phyloP scores from a whole-genome alignment of 2,329 filamentous ascomycete genomes.

The Fusarium sublunatum region DNA sequence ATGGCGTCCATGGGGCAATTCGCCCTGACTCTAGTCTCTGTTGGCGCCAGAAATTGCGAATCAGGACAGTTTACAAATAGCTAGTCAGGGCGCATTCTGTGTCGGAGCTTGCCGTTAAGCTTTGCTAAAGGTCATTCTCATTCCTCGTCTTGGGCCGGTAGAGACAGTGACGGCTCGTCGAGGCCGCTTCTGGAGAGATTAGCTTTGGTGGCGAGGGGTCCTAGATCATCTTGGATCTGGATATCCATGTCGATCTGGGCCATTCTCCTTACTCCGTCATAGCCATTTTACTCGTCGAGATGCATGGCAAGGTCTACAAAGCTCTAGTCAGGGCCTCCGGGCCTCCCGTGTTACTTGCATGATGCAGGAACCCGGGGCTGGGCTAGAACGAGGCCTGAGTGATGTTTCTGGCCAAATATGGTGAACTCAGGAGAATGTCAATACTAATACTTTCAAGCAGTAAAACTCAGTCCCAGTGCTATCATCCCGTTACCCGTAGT shows the following conservation, averaged over 20 bases:
- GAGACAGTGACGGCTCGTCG: background rate
- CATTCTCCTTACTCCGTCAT: background rate
- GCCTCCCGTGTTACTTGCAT: background rate
- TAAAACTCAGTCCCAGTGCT: too few relatives aligned
- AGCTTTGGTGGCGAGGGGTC: conserved; percentile 11
- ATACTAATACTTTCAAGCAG: background rate
- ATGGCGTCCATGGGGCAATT: conserved; percentile 10
- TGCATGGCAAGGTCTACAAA: background rate
- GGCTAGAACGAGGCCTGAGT: background rate
- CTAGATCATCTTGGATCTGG: conserved; percentile 5
- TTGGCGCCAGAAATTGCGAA: conserved; percentile 13
- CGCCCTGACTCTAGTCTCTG: conserved; percentile 16
- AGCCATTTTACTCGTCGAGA: background rate
- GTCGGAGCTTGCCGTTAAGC: conserved; percentile 2
- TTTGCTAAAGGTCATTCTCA: conserved; percentile 22
- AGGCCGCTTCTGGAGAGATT: conserved; percentile 18
- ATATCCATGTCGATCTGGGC: background rate
- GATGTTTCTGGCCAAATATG: too few relatives aligned
- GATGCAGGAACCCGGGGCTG: conserved; percentile 23
- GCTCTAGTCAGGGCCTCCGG: background rate
- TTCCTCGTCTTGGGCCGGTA: conserved; percentile 2
- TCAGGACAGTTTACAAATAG: background rate
- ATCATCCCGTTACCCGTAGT: too few relatives aligned
- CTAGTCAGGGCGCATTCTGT: conserved; percentile 2
- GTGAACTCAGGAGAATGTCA: background rate